Conservation (phyloP, 306 rosid species). For the Begonia masoniana region DNA sequence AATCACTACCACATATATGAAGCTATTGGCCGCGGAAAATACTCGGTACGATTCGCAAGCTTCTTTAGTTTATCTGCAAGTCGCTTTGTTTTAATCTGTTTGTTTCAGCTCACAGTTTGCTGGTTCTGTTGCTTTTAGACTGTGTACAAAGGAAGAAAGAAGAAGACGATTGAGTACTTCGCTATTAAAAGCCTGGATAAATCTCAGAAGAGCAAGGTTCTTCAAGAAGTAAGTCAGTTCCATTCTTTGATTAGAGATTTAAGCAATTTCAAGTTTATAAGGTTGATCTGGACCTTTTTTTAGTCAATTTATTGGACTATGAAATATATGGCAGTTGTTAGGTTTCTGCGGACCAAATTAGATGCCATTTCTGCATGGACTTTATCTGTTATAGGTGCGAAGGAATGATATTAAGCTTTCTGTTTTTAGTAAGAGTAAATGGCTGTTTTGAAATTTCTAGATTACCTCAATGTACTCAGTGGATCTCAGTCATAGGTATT, state of each 20-base stretch:
- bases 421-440: too few relatives aligned
- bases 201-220: conserved; percentile 77
- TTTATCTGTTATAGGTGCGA: too few relatives aligned
- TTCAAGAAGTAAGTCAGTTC: conserved; percentile 66
- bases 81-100: not conserved
- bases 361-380: not conserved
- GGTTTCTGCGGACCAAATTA: not conserved
- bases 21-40: conserved; percentile 93
- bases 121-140: conserved; percentile 26
- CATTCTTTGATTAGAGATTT: not conserved
- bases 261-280: not conserved
- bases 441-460: not conserved
- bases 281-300: conserved; percentile 2
- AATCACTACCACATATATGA: conserved; percentile 90
- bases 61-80: not conserved
- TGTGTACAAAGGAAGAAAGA: conserved; percentile 94
- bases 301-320: not conserved
- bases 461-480: not conserved
- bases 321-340: not conserved
- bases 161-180: conserved; percentile 89
- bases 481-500: not conserved
- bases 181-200: conserved; percentile 94
- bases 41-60: conserved; percentile 40
- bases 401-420: too few relatives aligned
- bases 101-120: not conserved